These are phyloP conservation scores for Saturnispora galanensis DNA, from an alignment of 805 yeast genomes.

Conservation along the genomic window DNA sequence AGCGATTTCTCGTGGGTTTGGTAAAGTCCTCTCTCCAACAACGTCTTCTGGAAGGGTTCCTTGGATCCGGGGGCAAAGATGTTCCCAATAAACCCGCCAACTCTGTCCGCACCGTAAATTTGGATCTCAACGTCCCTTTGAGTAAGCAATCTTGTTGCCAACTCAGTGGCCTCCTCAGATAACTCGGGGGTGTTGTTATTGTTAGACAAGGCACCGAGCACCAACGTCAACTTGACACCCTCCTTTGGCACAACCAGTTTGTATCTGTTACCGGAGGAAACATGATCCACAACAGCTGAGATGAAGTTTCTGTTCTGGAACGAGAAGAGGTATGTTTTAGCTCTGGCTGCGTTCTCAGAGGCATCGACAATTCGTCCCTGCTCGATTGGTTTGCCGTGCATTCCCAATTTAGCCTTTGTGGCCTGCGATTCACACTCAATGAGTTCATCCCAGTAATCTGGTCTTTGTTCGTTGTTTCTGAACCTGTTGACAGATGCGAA, in stretches of 20 bases:
- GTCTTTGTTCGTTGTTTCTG: constrained; percentile 60
- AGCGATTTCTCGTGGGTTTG: constrained; percentile 59
- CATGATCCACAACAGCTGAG: constrained; percentile 63
- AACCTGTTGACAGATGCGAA: constrained; percentile 72
- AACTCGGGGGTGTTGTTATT: constrained; percentile 26
- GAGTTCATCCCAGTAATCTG: constrained; percentile 69
- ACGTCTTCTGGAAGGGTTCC: constrained; percentile 45
- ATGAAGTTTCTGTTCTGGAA: constrained; percentile 56
- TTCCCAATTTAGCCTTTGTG: constrained; percentile 46
- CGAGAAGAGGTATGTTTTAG: constrained; percentile 64
- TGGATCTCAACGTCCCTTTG: constrained; percentile 71
- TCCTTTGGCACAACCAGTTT: constrained; percentile 62
- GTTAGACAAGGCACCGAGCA: constrained; percentile 63
- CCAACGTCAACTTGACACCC: constrained; percentile 55
- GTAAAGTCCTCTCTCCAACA: constrained; percentile 56
- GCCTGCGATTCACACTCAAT: constrained; percentile 61
- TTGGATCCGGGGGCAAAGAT: constrained; percentile 42
- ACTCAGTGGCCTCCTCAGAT: constrained; percentile 44
- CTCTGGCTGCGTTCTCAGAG: constrained; percentile 60
- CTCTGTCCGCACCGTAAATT: constrained; percentile 59
- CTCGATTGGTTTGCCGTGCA: constrained; percentile 50
- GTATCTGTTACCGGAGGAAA: constrained; percentile 58
- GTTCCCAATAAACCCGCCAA: constrained; percentile 76
- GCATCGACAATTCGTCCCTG: constrained; percentile 66
- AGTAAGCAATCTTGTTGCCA: constrained; percentile 42